These are phyloP conservation scores for Salix koriyanagi DNA, from an alignment of 345 rosid species.

Conservation along the genomic window DNA sequence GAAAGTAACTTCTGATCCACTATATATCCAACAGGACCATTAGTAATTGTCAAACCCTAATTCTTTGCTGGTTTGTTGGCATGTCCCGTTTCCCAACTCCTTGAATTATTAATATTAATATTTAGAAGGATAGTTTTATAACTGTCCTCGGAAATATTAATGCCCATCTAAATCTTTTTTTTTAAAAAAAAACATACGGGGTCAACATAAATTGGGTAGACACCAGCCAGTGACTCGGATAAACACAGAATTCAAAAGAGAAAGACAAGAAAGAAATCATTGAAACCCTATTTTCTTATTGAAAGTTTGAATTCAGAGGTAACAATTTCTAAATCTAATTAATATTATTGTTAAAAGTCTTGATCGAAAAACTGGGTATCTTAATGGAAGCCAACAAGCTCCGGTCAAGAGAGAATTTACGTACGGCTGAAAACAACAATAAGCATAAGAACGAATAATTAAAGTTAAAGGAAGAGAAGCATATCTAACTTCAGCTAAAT, in stretches of 20 bases:
- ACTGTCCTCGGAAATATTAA: neutral
- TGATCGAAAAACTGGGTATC: neutral
- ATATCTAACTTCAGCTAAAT: neutral
- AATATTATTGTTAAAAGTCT: neutral
- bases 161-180: neutral
- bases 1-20: neutral
- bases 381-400: neutral
- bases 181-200: too few species aligned
- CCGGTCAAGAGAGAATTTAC: neutral
- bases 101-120: too few species aligned
- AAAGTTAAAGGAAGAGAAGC: neutral
- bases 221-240: too few species aligned
- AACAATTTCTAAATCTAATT: neutral
- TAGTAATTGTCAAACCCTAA: neutral
- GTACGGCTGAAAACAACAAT: neutral
- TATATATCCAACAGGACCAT: neutral
- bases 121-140: neutral
- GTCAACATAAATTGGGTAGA: too few species aligned
- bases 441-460: neutral
- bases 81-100: neutral
- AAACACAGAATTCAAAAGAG: too few species aligned
- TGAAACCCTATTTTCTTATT: too few species aligned
- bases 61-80: neutral
- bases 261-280: too few species aligned
- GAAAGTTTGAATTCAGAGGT: neutral